Evolutionary conservation across 768 basidiomycete genomes (phyloP).

Genomic region (Russula virescens): DNA sequence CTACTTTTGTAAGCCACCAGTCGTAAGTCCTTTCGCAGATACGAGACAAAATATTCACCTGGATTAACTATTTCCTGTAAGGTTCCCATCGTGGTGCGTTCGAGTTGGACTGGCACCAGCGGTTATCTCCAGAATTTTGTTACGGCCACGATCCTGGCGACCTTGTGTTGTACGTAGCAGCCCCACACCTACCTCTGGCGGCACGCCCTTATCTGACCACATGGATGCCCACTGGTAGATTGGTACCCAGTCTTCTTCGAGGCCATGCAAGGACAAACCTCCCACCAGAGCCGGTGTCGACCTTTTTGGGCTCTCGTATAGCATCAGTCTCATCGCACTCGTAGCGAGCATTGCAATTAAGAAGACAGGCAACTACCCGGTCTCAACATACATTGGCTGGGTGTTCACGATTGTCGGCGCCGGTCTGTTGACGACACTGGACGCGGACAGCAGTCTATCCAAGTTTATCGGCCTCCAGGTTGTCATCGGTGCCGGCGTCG

Average conservation of each 20-base stretch:
- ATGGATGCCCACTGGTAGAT: constrained; percentile 28
- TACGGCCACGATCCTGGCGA: constrained; percentile 24
- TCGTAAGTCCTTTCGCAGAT: constrained; percentile 27
- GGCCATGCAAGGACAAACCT: constrained; percentile 34
- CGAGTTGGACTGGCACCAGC: constrained; percentile 31
- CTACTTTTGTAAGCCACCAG: constrained; percentile 30
- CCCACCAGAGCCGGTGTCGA: constrained; percentile 35
- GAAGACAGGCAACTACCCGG: constrained; percentile 34
- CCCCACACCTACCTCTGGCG: neutral
- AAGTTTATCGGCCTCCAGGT: constrained; percentile 26
- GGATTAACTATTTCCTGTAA: constrained; percentile 9
- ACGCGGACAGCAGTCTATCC: constrained; percentile 21
- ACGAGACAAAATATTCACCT: neutral
- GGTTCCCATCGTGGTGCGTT: constrained; percentile 33
- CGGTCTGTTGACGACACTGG: constrained; percentile 33
- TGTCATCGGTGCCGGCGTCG: constrained; percentile 31
- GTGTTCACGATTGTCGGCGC: constrained; percentile 32
- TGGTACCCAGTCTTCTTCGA: constrained; percentile 38
- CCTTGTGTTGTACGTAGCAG: constrained; percentile 16
- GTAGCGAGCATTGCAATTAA: constrained; percentile 36
- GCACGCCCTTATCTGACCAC: neutral
- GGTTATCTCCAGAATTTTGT: constrained; percentile 35
- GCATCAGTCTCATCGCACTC: constrained; percentile 38
- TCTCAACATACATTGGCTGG: constrained; percentile 37
- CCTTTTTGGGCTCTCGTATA: constrained; percentile 34